Evolutionary conservation across 257 asterid species (phyloP), one percentile per base, ranked within the genome.

Genomic region (Rhazya stricta): DNA sequence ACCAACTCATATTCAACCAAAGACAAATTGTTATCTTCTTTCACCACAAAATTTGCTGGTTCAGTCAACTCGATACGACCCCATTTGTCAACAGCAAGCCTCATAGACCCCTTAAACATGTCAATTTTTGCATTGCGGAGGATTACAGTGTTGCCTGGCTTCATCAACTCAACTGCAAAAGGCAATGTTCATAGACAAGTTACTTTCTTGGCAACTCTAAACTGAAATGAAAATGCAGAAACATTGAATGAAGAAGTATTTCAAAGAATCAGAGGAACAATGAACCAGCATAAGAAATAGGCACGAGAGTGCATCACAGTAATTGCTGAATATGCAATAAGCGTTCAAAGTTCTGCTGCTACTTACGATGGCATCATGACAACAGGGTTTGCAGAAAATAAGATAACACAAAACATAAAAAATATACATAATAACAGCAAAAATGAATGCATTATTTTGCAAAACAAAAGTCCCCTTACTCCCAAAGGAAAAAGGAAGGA

Each of bases 101-200:
- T 85, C 97, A 91, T 91, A 25, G 91, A 88, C 30, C 90, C 89
- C 88, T 91, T 91, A 77, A 91, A 91, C 92, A 91, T 89, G 84
- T 91, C 97, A 16, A 91, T 89, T 81, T 89, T 91, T 3, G 96
- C 93, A 74, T 89, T 89, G 42, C 93, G 88, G 46, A 91, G 86
- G 63, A 89, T 82, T 50, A 89, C 86, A 1, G 91, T 86, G 39
- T 85, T 78, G 25, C 87, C 88, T 62, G 89, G 84, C 76, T 83
- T 79, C 93, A 89, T 85, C 88, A 89, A 29, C 62, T 91, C 93
- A 80, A 91, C 93, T 91, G 91, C 86, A 84, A 50, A 57, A 58
- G 16, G 68, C n/a, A 69, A 69, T 13, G 53, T 36, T 6, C n/a
- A 46, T 50, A 73, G 27, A 46, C 34, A 53, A 25, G 37, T 75